phyloP scores from a whole-genome alignment of 331 rosid species.

The Ulmus americana region DNA sequence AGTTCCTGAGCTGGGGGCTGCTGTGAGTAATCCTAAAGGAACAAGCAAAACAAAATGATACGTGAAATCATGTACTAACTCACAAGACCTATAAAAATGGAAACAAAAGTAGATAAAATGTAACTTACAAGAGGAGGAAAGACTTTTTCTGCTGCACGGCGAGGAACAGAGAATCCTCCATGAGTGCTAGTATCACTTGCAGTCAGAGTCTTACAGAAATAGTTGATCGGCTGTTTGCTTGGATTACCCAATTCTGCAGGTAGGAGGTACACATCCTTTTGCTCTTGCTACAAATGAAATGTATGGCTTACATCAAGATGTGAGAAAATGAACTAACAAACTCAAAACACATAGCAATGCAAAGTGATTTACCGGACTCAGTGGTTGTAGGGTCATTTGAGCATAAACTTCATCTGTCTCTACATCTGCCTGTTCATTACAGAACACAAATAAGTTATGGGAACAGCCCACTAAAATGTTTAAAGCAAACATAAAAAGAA shows the following conservation, averaged over 20 bases:
- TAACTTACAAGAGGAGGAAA: conserved; percentile 79
- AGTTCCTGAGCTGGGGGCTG: conserved; percentile 56
- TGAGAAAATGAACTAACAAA: conserved; percentile 11
- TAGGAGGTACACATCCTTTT: conserved; percentile 66
- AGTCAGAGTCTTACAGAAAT: conserved; percentile 78
- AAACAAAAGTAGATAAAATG: conserved; percentile 1
- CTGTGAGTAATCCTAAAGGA: conserved; percentile 43
- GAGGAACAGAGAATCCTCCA: conserved; percentile 94
- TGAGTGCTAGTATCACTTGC: conserved; percentile 91
- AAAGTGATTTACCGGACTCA: conserved; percentile 34
- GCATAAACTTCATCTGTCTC: conserved; percentile 92
- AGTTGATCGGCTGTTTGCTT: conserved; percentile 79
- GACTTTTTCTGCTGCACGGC: conserved; percentile 95
- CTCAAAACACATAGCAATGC: conserved; percentile 1
- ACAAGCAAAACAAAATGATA: conserved; percentile 2
- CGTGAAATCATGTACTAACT: not conserved
- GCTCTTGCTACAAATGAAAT: conserved; percentile 39
- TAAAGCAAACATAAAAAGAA: conserved; percentile 9
- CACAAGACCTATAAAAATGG: not conserved
- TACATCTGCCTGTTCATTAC: conserved; percentile 62
- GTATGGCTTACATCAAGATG: conserved; percentile 9
- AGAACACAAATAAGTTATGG: conserved; percentile 3
- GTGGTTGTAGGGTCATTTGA: conserved; percentile 85
- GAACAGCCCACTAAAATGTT: not conserved
- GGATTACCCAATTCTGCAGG: conserved; percentile 80